Evolutionary conservation across 805 yeast genomes (phyloP).

Genomic region (Metschnikowia colocasiae): DNA sequence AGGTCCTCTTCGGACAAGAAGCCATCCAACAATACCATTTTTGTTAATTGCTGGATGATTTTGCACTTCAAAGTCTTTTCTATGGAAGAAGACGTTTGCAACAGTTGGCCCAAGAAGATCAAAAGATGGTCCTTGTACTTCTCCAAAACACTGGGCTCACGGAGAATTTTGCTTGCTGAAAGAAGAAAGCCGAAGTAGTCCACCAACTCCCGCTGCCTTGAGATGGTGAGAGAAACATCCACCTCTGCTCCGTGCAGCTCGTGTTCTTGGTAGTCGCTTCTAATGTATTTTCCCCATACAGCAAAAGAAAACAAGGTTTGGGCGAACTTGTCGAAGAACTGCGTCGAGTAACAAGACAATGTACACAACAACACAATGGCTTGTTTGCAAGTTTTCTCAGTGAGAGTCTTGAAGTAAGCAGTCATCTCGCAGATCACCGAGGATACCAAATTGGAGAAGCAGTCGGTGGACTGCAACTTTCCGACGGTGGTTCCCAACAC

Average conservation of each 20-base stretch:
- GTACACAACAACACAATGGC: slow-evolving; percentile 58
- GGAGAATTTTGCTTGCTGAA: slow-evolving; percentile 30
- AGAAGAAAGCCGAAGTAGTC: slow-evolving; percentile 60
- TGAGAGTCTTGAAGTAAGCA: slow-evolving; percentile 47
- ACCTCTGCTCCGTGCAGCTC: slow-evolving; percentile 15
- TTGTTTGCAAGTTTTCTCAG: slow-evolving; percentile 56
- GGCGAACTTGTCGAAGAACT: slow-evolving; percentile 48
- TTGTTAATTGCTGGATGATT: slow-evolving; percentile 61
- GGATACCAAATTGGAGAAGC: slow-evolving; percentile 32
- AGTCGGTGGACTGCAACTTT: slow-evolving; percentile 32
- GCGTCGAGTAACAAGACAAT: slow-evolving; percentile 45
- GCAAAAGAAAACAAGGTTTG: slow-evolving; percentile 30
- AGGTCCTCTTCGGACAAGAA: slow-evolving; percentile 55
- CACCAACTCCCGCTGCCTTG: slow-evolving; percentile 57
- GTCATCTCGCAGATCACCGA: slow-evolving; percentile 43
- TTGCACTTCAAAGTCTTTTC: slow-evolving; percentile 69
- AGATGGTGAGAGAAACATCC: slow-evolving; percentile 40
- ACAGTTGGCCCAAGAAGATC: slow-evolving; percentile 61
- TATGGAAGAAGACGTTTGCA: slow-evolving; percentile 60
- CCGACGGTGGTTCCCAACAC: slow-evolving; percentile 24
- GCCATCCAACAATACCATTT: slow-evolving; percentile 46
- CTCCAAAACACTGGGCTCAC: slow-evolving; percentile 35
- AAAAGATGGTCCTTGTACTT: slow-evolving; percentile 63
- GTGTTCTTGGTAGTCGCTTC: slow-evolving; percentile 18
- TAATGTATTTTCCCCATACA: slow-evolving; percentile 40